phyloP scores from a whole-genome alignment of 179 eudicot genomes.

The Dionaea muscipula region DNA sequence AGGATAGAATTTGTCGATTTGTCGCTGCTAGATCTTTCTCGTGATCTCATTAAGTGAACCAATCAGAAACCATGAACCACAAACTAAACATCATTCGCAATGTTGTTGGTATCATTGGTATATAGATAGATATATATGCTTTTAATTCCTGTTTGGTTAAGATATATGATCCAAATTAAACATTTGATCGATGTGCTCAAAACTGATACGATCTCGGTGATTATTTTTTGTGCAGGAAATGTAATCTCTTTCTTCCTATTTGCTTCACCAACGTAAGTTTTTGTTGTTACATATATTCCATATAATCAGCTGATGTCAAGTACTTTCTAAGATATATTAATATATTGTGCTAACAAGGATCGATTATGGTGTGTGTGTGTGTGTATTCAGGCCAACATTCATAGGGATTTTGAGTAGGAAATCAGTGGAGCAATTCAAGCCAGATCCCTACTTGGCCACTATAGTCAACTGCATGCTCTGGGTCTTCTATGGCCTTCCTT shows the following conservation, averaged over 20 bases:
- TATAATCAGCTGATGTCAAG: neutral
- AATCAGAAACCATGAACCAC: too few species aligned
- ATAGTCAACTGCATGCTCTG: slow-evolving; percentile 32
- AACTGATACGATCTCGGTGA: too few species aligned
- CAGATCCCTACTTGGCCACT: slow-evolving; percentile 32
- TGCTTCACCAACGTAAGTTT: slow-evolving; percentile 29
- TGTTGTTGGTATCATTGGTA: too few species aligned
- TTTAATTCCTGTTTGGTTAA: too few species aligned
- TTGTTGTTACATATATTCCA: neutral
- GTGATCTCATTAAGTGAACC: too few species aligned
- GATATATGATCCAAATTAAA: too few species aligned
- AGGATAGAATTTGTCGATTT: too few species aligned
- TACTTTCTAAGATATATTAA: neutral
- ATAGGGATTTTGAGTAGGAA: slow-evolving; percentile 17
- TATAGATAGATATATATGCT: too few species aligned
- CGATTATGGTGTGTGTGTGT: neutral
- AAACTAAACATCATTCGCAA: too few species aligned
- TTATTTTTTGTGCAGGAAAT: slow-evolving; percentile 21
- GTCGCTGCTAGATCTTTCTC: too few species aligned
- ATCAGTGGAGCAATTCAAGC: slow-evolving; percentile 27
- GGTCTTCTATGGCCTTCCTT: slow-evolving; percentile 33
- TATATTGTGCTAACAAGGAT: neutral
- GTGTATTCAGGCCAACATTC: slow-evolving; percentile 29
- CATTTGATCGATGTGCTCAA: too few species aligned
- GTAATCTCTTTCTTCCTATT: slow-evolving; percentile 28